Evolutionary conservation across 768 basidiomycete species (phyloP), one percentile per base, ranked within the genome.

Genomic region (Zangia roseola): DNA sequence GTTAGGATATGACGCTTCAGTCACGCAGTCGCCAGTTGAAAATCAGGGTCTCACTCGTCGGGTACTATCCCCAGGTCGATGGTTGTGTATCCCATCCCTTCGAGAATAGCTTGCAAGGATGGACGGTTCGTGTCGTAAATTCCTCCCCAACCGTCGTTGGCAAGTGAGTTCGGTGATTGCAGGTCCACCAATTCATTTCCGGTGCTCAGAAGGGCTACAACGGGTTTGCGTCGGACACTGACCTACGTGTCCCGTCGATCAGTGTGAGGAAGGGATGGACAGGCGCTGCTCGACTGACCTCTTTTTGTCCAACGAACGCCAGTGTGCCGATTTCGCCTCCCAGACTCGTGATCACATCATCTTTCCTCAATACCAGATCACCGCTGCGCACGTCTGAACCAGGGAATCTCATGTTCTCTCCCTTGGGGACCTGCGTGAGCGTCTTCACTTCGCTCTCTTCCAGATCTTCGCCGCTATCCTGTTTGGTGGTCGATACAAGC

Each of bases 101-200:
- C 76, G 1, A 94, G 72, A 0, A 79, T 79, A 2, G 88, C 83
- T 35, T 75, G 75, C 45, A 94, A 68, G 0, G 89, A 86, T 2
- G 91, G 92, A 28, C 92, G 69, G 64, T 95, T 95, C 0, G 91
- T 92, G 58, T 95, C 92, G 70, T 81, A 88, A 38, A 92, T 83
- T 0, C 86, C 84, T 24, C 80, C 80, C 87, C 87, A 89, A 13
- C 70, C 69, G 12, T 68, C 63, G 13, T 50, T 65, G 4, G 71
- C 64, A 3, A 57, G 59, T 24, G 62, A 55, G n/a, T 48, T 56
- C 12, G 69, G 69, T 38, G 70, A 63, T 34, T 85, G 78, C 10
- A 91, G 60, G 48, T 91, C 84, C 31, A 82, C 53, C 34, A 92
- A 70, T 61, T 95, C 92, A 61, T 93, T 88, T 0, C 92, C 92